phyloP scores from a whole-genome alignment of 202 grass and related monocot genomes.

The Carex sylvatica region DNA sequence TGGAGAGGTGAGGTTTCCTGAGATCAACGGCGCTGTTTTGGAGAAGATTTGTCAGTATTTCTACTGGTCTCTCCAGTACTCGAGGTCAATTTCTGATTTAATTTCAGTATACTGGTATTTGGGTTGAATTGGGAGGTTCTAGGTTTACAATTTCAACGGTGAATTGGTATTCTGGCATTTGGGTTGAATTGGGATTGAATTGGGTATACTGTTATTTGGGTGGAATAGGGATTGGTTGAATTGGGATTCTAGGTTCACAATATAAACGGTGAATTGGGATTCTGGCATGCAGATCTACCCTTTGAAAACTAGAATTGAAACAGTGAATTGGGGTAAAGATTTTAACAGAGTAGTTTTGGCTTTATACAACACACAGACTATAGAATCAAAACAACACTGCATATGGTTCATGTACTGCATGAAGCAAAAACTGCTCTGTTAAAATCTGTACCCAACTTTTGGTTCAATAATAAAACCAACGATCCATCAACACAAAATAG shows the following conservation, averaged over 20 bases:
- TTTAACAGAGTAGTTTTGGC: too few relatives aligned
- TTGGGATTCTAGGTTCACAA: neutral
- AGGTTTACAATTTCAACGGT: neutral
- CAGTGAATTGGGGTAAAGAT: too few relatives aligned
- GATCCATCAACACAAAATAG: neutral
- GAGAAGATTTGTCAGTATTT: conserved; percentile 99
- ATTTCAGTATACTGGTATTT: too few relatives aligned
- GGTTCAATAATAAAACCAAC: neutral
- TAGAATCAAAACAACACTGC: too few relatives aligned
- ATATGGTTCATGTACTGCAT: too few relatives aligned
- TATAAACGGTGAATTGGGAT: neutral
- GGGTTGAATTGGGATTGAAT: neutral
- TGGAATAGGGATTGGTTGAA: neutral
- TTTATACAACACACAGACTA: too few relatives aligned
- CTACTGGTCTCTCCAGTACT: conserved; percentile 88
- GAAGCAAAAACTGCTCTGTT: too few relatives aligned
- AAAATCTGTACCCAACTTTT: too few relatives aligned
- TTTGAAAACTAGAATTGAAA: neutral
- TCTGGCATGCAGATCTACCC: neutral
- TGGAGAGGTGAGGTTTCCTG: conserved; percentile 86
- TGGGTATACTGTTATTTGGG: too few relatives aligned
- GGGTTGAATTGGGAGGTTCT: neutral
- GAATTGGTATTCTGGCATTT: neutral
- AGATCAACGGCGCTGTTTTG: conserved; percentile 64
- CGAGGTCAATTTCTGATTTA: conserved; percentile 30